phyloP scores from a whole-genome alignment of 1,284 basidiomycete genomes.

The Kalmanozyma brasiliensis region DNA sequence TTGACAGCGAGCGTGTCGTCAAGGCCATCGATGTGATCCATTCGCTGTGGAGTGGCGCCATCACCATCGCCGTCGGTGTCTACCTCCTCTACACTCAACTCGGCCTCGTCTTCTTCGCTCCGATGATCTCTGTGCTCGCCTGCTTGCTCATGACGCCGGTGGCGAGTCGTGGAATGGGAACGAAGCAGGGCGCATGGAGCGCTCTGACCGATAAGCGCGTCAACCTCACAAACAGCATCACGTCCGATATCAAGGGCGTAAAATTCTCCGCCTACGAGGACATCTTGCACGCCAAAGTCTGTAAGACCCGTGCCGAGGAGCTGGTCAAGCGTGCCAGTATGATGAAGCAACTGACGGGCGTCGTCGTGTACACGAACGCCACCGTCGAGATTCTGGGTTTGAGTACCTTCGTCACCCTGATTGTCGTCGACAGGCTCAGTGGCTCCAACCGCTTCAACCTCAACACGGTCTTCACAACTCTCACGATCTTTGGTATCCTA shows the following conservation, averaged over 20 bases:
- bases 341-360: conserved; percentile 32
- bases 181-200: conserved; percentile 52
- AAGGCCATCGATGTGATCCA: conserved; percentile 41
- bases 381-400: conserved; percentile 36
- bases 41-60: conserved; percentile 51
- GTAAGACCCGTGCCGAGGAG: conserved; percentile 46
- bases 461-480: conserved; percentile 56
- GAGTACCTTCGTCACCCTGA: conserved; percentile 46
- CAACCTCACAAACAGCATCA: conserved; percentile 47
- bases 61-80: conserved; percentile 52
- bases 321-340: conserved; percentile 11
- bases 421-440: conserved; percentile 38
- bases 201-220: conserved; percentile 52
- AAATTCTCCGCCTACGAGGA: conserved; percentile 62
- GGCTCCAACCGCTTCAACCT: conserved; percentile 47
- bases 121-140: conserved; percentile 41
- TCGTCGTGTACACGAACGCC: conserved; percentile 41
- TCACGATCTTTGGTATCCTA: conserved; percentile 52
- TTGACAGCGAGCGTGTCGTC: conserved; percentile 62
- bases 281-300: conserved; percentile 43
- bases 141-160: conserved; percentile 49
- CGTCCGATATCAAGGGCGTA: conserved; percentile 59
- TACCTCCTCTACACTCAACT: conserved; percentile 56
- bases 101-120: conserved; percentile 53
- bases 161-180: conserved; percentile 41